Evolutionary conservation across 2,329 filamentous ascomycete genomes (phyloP), one percentile per base, ranked within the genome.

Genomic region (Rachicladosporium sp.): DNA sequence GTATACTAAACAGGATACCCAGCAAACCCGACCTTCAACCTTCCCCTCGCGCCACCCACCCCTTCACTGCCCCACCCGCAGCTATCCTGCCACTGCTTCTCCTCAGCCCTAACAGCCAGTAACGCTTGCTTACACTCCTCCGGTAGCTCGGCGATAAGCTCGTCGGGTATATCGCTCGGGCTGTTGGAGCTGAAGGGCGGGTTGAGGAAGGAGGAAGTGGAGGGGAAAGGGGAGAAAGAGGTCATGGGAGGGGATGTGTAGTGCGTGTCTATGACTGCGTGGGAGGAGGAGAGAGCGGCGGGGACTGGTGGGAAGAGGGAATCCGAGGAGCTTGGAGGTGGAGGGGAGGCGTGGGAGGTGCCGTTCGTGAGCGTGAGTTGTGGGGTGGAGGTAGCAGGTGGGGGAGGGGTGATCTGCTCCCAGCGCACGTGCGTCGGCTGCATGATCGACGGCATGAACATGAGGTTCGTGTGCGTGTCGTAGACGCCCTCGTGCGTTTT

Each of bases 381-480:
- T 45, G 40, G 21, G 41, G 42, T 53, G 57, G 33, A 46, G 54
- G 40, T 57, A 48, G 13, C 37, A 38, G 11, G 23, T 31, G 27
- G 41, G 39, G 13, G 43, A 31, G 69, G 64, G 2, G 71, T 59
- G 2, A 93, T 68, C 44, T 81, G 76, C 62, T 91, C 84, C 67
- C 88, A 87, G 43, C 80, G 79, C 7, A 78, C 86, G 50, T 86
- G 83, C 2, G 86, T 91, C 2, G 91, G 86, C 60, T 98, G 91
- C 74, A 87, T 93, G 54, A 73, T 82, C 46, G 76, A 76, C 0
- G 91, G 89, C 56, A 82, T 93, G 55, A 91, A 85, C 73, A 95
- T 82, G 43, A 74, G 64, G 59, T 98, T 98, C 39, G 91, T 96
- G 64, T 96, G 88, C 19, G 89, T 78, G 53, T 98, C 88, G 62